phyloP scores from a whole-genome alignment of 1,284 basidiomycete genomes.

The Cryptococcus sp. region DNA sequence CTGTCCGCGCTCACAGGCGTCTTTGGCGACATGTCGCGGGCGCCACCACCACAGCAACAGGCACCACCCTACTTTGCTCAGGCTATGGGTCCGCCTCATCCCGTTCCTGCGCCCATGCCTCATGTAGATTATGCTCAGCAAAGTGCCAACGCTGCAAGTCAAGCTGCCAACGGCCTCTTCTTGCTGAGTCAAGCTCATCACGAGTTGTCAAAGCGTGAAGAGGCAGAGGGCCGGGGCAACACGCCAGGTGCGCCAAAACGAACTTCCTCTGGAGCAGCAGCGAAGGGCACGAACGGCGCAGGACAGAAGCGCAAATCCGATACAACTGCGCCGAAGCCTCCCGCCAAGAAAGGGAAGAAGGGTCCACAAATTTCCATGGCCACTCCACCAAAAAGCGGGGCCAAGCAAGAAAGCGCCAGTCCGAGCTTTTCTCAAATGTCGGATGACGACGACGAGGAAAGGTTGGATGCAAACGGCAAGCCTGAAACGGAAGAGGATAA shows the following conservation, averaged over 20 bases:
- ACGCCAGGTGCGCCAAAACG: slow-evolving; percentile 8
- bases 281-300: slow-evolving; percentile 2
- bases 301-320: slow-evolving; percentile 44
- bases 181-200: slow-evolving; percentile 90
- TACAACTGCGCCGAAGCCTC: slow-evolving; percentile 19
- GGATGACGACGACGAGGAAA: slow-evolving; percentile 37
- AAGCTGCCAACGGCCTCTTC: slow-evolving; percentile 87
- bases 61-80: slow-evolving; percentile 23
- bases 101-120: slow-evolving; percentile 18
- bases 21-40: slow-evolving; percentile 55
- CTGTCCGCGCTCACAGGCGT: slow-evolving; percentile 77
- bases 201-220: slow-evolving; percentile 92
- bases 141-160: slow-evolving; percentile 49
- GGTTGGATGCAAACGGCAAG: slow-evolving; percentile 58
- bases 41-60: slow-evolving; percentile 9
- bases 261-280: slow-evolving; percentile 8
- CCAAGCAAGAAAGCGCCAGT: slow-evolving; percentile 27
- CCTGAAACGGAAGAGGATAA: slow-evolving; percentile 96
- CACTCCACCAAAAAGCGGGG: slow-evolving; percentile 13
- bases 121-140: slow-evolving; percentile 49
- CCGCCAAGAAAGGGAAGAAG: slow-evolving; percentile 52
- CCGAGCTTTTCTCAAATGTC: slow-evolving; percentile 51
- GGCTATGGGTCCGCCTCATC: slow-evolving; percentile 24
- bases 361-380: slow-evolving; percentile 14
- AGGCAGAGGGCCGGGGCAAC: slow-evolving; percentile 48